These are phyloP conservation scores for Kluyveromyces siamensis DNA, from an alignment of 805 yeast genomes.

Conservation along the genomic window DNA sequence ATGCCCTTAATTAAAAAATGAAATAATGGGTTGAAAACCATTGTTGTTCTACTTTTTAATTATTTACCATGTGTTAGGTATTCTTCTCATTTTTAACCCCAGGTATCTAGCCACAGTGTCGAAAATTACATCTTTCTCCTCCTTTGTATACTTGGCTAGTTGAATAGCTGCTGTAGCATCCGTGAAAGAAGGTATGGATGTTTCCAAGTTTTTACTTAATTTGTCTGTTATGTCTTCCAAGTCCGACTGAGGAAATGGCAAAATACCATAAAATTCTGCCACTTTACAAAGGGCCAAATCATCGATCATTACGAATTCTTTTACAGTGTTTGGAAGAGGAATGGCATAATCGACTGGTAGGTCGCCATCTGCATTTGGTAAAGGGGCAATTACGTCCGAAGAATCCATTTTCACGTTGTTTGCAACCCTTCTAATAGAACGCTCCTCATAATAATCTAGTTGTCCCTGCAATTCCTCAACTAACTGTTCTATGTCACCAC, in stretches of 20 bases:
- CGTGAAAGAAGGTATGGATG: slow-evolving; percentile 29
- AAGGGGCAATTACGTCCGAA: slow-evolving; percentile 47
- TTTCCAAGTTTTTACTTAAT: slow-evolving; percentile 30
- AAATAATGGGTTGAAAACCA: not conserved
- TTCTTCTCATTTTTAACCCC: slow-evolving; percentile 52
- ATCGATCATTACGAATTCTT: slow-evolving; percentile 40
- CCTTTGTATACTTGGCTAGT: slow-evolving; percentile 30
- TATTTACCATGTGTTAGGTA: slow-evolving; percentile 40
- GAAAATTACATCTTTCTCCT: slow-evolving; percentile 44
- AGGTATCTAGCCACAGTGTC: slow-evolving; percentile 60
- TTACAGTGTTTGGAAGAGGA: slow-evolving; percentile 50
- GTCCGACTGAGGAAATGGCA: slow-evolving; percentile 52
- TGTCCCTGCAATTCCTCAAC: slow-evolving; percentile 90
- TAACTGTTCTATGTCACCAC: slow-evolving; percentile 76
- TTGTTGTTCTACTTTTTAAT: not conserved
- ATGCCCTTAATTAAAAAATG: no score
- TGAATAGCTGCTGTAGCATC: slow-evolving; percentile 24
- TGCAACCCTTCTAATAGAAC: slow-evolving; percentile 60
- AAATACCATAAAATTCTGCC: slow-evolving; percentile 65
- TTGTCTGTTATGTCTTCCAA: slow-evolving; percentile 45
- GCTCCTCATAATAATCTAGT: slow-evolving; percentile 66
- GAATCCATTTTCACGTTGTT: slow-evolving; percentile 43
- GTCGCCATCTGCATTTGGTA: slow-evolving; percentile 75
- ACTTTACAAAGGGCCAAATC: slow-evolving; percentile 42
- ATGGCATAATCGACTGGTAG: slow-evolving; percentile 36